Conservation (phyloP, 208 protist species). For the Leishmania tropica region DNA sequence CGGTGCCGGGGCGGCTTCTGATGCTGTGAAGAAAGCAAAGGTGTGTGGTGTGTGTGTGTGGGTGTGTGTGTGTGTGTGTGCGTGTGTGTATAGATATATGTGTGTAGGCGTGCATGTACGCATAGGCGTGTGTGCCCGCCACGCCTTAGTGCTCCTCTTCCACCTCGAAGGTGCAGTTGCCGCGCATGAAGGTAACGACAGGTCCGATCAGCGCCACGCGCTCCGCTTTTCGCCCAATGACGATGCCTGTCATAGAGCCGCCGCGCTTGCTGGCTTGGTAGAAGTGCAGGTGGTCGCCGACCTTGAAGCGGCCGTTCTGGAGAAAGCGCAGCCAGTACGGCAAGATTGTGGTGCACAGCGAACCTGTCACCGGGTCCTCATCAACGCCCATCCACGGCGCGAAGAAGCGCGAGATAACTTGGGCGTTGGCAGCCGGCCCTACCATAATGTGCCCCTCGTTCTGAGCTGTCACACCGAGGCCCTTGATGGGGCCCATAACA, state of each 20-base stretch:
- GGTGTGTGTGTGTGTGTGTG: too few species aligned
- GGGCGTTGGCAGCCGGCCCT: slow-evolving; percentile 30
- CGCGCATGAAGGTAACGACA: slow-evolving; percentile 67
- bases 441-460: slow-evolving; percentile 37
- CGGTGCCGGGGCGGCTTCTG: neutral
- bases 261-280: slow-evolving; percentile 68
- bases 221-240: slow-evolving; percentile 67
- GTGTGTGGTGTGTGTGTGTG: too few species aligned
- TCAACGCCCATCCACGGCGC: slow-evolving; percentile 61
- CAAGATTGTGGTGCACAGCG: slow-evolving; percentile 40
- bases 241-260: slow-evolving; percentile 48
- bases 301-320: slow-evolving; percentile 44
- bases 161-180: slow-evolving; percentile 55
- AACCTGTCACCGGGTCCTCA: slow-evolving; percentile 77
- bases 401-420: slow-evolving; percentile 77
- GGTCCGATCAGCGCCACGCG: slow-evolving; percentile 62
- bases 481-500: slow-evolving; percentile 30
- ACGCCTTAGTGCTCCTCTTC: slow-evolving; percentile 43
- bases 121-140: neutral
- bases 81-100: neutral
- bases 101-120: neutral
- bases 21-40: neutral
- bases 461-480: slow-evolving; percentile 42
- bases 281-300: slow-evolving; percentile 56
- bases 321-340: slow-evolving; percentile 62